phyloP scores from a whole-genome alignment of 2,329 filamentous ascomycete genomes.

The Zelopaecilomyces penicillatus region DNA sequence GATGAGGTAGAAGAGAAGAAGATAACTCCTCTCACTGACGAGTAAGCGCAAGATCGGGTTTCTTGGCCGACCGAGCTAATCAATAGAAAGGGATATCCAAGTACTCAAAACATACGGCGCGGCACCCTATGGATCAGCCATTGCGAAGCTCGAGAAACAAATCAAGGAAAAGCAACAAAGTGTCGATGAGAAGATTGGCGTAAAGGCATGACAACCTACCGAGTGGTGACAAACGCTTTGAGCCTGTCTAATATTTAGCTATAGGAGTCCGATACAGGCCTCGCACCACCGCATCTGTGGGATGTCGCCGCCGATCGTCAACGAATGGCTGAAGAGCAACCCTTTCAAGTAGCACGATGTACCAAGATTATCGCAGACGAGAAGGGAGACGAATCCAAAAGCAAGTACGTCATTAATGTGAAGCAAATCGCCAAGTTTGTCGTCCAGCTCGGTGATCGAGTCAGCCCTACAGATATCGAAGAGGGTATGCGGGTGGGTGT shows the following conservation, averaged over 20 bases:
- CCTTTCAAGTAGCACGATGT: conserved; percentile 92
- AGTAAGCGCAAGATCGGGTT: conserved; percentile 53
- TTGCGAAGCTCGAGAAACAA: conserved; percentile 98
- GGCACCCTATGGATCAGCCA: conserved; percentile 82
- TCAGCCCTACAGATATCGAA: conserved; percentile 97
- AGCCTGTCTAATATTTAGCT: conserved; percentile 13
- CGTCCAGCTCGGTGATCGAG: conserved; percentile 91
- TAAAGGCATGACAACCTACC: conserved; percentile 47
- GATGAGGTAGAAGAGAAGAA: conserved; percentile 99
- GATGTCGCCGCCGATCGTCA: conserved; percentile 96
- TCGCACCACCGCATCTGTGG: conserved; percentile 97
- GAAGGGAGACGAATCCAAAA: conserved; percentile 87
- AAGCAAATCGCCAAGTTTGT: conserved; percentile 99
- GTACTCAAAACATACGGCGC: conserved; percentile 98
- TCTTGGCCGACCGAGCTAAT: conserved; percentile 15
- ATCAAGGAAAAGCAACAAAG: conserved; percentile 99
- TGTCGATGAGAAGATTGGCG: conserved; percentile 96
- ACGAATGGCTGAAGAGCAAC: conserved; percentile 97
- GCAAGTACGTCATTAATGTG: conserved; percentile 99
- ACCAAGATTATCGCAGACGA: conserved; percentile 99
- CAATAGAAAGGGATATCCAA: conserved; percentile 74
- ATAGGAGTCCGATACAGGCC: conserved; percentile 94
- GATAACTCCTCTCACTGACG: conserved; percentile 92
- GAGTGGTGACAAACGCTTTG: neutral
- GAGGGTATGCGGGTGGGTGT: conserved; percentile 99